phyloP scores from a whole-genome alignment of 257 asterid genomes.

The Leptodermis oblonga region DNA sequence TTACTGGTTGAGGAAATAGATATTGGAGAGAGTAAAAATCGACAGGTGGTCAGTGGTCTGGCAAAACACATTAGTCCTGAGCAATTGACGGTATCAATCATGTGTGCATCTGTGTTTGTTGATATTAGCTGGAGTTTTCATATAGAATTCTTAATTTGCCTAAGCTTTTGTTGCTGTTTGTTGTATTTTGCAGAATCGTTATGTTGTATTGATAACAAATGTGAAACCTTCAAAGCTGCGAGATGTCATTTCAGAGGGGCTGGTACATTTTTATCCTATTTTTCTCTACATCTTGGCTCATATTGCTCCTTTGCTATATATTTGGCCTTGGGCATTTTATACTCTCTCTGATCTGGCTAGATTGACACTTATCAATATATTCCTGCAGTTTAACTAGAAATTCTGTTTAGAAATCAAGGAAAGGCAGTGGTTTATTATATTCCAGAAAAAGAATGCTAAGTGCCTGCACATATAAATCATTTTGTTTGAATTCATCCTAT shows the following conservation, averaged over 20 bases:
- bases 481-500: no score
- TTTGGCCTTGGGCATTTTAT: no score
- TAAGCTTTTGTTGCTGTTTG: conserved; percentile 10
- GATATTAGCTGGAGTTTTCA: conserved; percentile 13
- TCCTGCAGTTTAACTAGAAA: not conserved
- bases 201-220: conserved; percentile 81
- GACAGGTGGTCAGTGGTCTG: conserved; percentile 97
- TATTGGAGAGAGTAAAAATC: conserved; percentile 78
- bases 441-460: not conserved
- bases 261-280: conserved; percentile 49
- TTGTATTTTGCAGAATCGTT: conserved; percentile 61
- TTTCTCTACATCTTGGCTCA: not conserved
- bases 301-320: not conserved
- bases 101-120: not conserved
- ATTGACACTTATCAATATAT: not conserved
- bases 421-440: not conserved
- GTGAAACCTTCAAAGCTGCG: conserved; percentile 92
- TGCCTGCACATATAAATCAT: conserved; percentile 1
- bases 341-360: not conserved
- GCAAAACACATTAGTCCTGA: conserved; percentile 89
- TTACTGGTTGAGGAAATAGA: conserved; percentile 98
- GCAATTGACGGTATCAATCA: conserved; percentile 59
- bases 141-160: conserved; percentile 13
- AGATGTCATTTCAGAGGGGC: conserved; percentile 92
- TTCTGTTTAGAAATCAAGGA: not conserved